phyloP scores from a whole-genome alignment of 163 green algal species.

The Prototheca cutis region DNA sequence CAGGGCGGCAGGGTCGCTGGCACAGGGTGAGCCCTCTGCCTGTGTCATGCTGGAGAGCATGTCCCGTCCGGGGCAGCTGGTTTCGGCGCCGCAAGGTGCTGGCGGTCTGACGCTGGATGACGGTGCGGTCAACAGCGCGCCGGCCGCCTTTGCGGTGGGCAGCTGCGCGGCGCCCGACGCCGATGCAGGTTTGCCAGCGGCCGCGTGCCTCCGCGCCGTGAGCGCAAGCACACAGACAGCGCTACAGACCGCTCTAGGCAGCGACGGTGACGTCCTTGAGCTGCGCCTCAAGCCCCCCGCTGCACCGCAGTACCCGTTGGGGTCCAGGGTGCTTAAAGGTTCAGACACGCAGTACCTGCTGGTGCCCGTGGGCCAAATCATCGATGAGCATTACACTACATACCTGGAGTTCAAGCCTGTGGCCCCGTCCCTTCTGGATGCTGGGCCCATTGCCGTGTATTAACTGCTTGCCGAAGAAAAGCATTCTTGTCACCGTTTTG shows the following conservation, averaged over 20 bases:
- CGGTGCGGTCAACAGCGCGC: not conserved
- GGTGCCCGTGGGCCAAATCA: slow-evolving; percentile 18
- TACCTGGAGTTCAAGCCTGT: slow-evolving; percentile 19
- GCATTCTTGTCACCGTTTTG: too few relatives aligned
- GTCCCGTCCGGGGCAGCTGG: not conserved
- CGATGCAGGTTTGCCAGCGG: too few relatives aligned
- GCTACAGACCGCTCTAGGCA: too few relatives aligned
- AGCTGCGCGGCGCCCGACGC: too few relatives aligned
- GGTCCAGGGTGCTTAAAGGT: slow-evolving; percentile 12
- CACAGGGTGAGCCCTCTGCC: too few relatives aligned
- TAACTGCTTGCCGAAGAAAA: too few relatives aligned
- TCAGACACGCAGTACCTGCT: slow-evolving; percentile 11
- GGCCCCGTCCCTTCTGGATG: not conserved
- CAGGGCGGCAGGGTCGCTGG: too few relatives aligned
- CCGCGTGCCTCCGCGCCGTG: not conserved
- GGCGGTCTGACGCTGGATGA: not conserved
- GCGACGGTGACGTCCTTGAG: too few relatives aligned
- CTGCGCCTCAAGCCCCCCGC: slow-evolving; percentile 2
- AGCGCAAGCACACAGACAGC: too few relatives aligned
- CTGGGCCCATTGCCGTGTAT: not conserved
- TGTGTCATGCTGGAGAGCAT: not conserved
- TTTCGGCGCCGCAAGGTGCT: not conserved
- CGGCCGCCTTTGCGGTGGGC: not conserved
- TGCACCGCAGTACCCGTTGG: slow-evolving; percentile 13
- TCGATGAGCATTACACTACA: slow-evolving; percentile 26